Percentiles rank a stretch among this genome's conserved stretches.
Evolutionary conservation across 495 filamentous ascomycete species (phyloP).

Genomic region (Hamigera avellanea): DNA sequence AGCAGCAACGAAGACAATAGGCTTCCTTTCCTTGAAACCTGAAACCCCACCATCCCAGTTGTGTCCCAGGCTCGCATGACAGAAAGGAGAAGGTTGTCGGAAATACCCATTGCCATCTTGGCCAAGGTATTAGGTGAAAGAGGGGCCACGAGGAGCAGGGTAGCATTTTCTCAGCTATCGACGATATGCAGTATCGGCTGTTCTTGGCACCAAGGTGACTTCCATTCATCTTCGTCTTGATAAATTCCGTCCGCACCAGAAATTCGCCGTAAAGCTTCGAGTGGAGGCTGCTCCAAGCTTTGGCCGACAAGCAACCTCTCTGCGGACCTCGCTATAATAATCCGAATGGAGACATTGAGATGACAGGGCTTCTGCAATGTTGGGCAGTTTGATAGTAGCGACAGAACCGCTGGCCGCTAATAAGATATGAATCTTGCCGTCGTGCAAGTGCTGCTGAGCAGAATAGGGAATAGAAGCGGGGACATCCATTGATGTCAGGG

Average conservation of each 20-base stretch:
- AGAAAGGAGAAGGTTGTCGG: slow-evolving; percentile 43
- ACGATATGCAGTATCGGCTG: slow-evolving; percentile 69
- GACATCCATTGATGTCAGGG: no score
- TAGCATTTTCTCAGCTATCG: slow-evolving; percentile 63
- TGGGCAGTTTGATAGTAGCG: slow-evolving; percentile 81
- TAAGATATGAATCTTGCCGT: slow-evolving; percentile 65
- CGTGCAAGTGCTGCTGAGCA: slow-evolving; percentile 13
- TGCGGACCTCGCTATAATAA: slow-evolving; percentile 65
- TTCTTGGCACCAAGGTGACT: slow-evolving; percentile 51
- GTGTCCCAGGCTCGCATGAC: slow-evolving; percentile 88
- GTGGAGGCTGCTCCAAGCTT: slow-evolving; percentile 52
- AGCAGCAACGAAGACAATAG: slow-evolving; percentile 47
- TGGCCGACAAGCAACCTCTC: slow-evolving; percentile 60
- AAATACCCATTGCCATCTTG: slow-evolving; percentile 3
- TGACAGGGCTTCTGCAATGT: slow-evolving; percentile 53
- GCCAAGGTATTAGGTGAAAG: not conserved
- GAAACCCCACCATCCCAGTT: slow-evolving; percentile 27
- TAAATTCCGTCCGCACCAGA: slow-evolving; percentile 63
- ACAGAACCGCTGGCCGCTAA: slow-evolving; percentile 69
- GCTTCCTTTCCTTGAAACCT: not conserved
- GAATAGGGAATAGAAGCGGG: no score
- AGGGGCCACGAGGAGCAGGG: slow-evolving; percentile 72
- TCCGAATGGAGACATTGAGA: slow-evolving; percentile 56
- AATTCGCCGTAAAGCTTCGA: slow-evolving; percentile 36
- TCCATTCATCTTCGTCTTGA: slow-evolving; percentile 73